Percentiles rank a stretch among this genome's conserved stretches.
Conservation (phyloP, 1,139 yeast species). For the Candida sp. region DNA sequence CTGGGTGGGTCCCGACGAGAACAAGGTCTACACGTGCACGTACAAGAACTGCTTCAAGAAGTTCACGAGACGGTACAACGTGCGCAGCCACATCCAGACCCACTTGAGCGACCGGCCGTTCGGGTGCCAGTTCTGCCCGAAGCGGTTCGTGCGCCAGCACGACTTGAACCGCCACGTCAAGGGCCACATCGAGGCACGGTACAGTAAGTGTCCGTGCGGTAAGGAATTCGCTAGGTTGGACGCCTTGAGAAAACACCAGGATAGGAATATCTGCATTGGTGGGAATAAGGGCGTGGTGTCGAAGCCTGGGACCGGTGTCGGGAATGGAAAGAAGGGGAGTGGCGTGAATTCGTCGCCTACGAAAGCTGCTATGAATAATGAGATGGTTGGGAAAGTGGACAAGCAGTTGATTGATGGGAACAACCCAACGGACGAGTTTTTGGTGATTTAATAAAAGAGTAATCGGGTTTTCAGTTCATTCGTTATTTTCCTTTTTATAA, state of each 20-base stretch:
- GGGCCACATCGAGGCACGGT: constrained; percentile 81
- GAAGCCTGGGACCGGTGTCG: constrained; percentile 23
- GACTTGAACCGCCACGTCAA: constrained; percentile 91
- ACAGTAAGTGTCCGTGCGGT: constrained; percentile 84
- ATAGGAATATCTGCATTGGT: constrained; percentile 79
- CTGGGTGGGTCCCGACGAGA: constrained; percentile 79
- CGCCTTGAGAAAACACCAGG: constrained; percentile 82
- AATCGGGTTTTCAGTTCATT: constrained; percentile 1
- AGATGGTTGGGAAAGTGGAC: constrained; percentile 1
- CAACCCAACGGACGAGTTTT: constrained; percentile 1
- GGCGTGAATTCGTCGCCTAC: not conserved
- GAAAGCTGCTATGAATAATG: not conserved
- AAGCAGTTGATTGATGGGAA: constrained; percentile 1
- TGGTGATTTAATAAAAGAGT: not conserved
- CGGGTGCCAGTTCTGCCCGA: constrained; percentile 62
- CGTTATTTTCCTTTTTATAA: not conserved
- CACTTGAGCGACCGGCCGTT: constrained; percentile 95
- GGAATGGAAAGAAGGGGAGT: not conserved
- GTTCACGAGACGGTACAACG: constrained; percentile 90
- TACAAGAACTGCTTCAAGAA: constrained; percentile 82
- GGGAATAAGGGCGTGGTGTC: constrained; percentile 42
- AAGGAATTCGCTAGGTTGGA: constrained; percentile 90
- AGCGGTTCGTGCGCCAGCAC: constrained; percentile 87
- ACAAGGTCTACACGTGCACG: constrained; percentile 70
- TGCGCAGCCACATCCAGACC: constrained; percentile 97